These are phyloP conservation scores for Arthonia radiata DNA, from an alignment of 495 filamentous ascomycete genomes.

Conservation along the genomic window DNA sequence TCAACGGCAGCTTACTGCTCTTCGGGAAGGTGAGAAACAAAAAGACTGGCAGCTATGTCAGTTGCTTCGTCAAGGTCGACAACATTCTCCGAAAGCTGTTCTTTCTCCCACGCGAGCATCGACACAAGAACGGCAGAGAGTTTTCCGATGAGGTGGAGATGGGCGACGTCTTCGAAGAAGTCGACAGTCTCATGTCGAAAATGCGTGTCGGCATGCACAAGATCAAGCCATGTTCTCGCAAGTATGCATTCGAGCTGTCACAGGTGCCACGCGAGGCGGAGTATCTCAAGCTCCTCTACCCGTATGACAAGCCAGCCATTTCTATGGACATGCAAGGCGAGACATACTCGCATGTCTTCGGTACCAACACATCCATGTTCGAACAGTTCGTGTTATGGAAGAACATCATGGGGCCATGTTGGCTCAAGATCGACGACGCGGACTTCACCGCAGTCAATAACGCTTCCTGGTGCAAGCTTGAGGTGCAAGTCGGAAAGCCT, in stretches of 20 bases:
- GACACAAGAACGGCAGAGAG: constrained; percentile 35
- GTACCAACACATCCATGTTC: constrained; percentile 78
- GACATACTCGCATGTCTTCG: constrained; percentile 88
- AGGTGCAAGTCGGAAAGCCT: constrained; percentile 58
- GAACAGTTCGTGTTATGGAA: constrained; percentile 98
- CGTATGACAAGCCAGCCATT: constrained; percentile 53
- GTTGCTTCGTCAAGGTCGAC: constrained; percentile 90
- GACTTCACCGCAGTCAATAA: constrained; percentile 72
- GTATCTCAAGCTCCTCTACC: constrained; percentile 83
- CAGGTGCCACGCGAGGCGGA: constrained; percentile 70
- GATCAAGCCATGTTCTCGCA: constrained; percentile 68
- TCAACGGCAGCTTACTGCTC: constrained; percentile 75
- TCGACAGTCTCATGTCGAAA: constrained; percentile 60
- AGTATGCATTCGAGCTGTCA: constrained; percentile 86
- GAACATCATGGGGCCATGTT: constrained; percentile 94
- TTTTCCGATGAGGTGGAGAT: constrained; percentile 67
- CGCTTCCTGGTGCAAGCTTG: constrained; percentile 88
- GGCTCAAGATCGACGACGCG: constrained; percentile 67
- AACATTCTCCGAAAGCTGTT: constrained; percentile 82
- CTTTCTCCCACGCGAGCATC: constrained; percentile 63
- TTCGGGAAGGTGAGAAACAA: constrained; percentile 95
- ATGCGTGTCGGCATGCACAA: constrained; percentile 71
- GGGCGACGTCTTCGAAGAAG: constrained; percentile 73
- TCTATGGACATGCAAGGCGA: constrained; percentile 50
- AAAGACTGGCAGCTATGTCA: constrained; percentile 48